These are phyloP conservation scores for Stachybotrys chartarum DNA, from an alignment of 2,329 filamentous ascomycete species.

Conservation along the genomic window DNA sequence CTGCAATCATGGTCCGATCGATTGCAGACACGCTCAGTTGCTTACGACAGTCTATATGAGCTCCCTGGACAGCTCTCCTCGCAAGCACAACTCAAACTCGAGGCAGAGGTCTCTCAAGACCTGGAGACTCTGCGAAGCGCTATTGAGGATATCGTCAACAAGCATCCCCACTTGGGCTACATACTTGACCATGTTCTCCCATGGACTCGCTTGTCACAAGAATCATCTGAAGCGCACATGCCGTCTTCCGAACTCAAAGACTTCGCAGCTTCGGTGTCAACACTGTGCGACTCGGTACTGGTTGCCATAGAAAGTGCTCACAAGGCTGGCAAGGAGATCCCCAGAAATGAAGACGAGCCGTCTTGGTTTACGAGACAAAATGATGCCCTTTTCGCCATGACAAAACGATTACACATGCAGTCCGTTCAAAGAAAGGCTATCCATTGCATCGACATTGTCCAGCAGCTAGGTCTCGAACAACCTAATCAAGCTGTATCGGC, in stretches of 20 bases:
- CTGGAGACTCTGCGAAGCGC: slow-evolving; percentile 29
- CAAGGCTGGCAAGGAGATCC: slow-evolving; percentile 39
- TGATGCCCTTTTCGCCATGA: slow-evolving; percentile 41
- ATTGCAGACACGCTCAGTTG: slow-evolving; percentile 35
- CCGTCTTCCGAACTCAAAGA: slow-evolving; percentile 21
- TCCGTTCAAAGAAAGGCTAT: slow-evolving; percentile 41
- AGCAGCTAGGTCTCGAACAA: slow-evolving; percentile 21
- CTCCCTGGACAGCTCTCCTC: slow-evolving; percentile 47
- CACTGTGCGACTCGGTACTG: slow-evolving; percentile 66
- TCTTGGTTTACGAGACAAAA: slow-evolving; percentile 34
- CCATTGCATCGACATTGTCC: slow-evolving; percentile 28
- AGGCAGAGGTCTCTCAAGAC: slow-evolving; percentile 25
- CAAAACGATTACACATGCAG: slow-evolving; percentile 52
- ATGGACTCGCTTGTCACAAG: slow-evolving; percentile 45
- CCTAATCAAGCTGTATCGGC: slow-evolving; percentile 17
- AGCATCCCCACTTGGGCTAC: slow-evolving; percentile 54
- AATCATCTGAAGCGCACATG: slow-evolving; percentile 5
- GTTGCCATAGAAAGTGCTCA: slow-evolving; percentile 71
- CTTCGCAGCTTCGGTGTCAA: slow-evolving; percentile 54
- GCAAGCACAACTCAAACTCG: slow-evolving; percentile 22
- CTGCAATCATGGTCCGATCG: slow-evolving; percentile 43
- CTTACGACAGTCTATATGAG: slow-evolving; percentile 32
- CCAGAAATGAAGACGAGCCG: slow-evolving; percentile 24
- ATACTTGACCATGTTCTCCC: slow-evolving; percentile 57
- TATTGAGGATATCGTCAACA: slow-evolving; percentile 29